Evolutionary conservation across 2,329 filamentous ascomycete genomes (phyloP), one percentile per base, ranked within the genome.

Genomic region (Fusarium cicatricum): DNA sequence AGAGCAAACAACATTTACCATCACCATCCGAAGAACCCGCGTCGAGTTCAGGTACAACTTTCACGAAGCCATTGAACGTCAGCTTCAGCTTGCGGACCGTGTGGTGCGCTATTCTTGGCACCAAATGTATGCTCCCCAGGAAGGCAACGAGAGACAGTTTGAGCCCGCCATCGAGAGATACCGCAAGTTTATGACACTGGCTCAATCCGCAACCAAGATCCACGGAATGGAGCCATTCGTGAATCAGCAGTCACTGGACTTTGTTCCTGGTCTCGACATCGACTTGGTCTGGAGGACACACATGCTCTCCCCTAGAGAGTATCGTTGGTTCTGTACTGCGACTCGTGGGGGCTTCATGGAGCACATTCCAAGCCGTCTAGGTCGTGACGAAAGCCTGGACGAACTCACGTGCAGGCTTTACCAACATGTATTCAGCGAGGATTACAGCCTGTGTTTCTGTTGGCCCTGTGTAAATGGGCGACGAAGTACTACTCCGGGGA

Each of bases 281-380:
- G 54, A 67, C 11, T 48, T 66, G 15, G 56, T 59, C 12, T 65
- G 48, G 53, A 62, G 56, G 46, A 66, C 62, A 10, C 64, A 68
- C 19, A 53, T 55, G 44, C 57, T 66, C n/a, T 41, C 26, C 1
- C 57, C 53, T 4, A 17, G 16, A n/a, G 52, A 55, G 21, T 58
- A 56, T 28, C 49, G 19, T 4, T 14, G 17, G 23, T 62, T 64
- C 41, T 64, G 47, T 7, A 26, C 21, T n/a, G 11, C 28, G 6
- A 45, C 40, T 32, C 26, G 49, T n/a, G 51, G 43, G 15, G 21
- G 46, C 11, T n/a, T 64, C n/a, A n/a, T 62, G 5, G 14, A 42
- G 16, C 44, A 40, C 45, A 46, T 51, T 31, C 58, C 65, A 36
- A 57, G 57, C 15, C 53, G 31, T 16, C 17, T 23, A 23, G 12